Percentiles rank a stretch among this genome's conserved stretches.
Conservation (phyloP, 345 rosid species). For the Erysimum cheiranthoides region DNA sequence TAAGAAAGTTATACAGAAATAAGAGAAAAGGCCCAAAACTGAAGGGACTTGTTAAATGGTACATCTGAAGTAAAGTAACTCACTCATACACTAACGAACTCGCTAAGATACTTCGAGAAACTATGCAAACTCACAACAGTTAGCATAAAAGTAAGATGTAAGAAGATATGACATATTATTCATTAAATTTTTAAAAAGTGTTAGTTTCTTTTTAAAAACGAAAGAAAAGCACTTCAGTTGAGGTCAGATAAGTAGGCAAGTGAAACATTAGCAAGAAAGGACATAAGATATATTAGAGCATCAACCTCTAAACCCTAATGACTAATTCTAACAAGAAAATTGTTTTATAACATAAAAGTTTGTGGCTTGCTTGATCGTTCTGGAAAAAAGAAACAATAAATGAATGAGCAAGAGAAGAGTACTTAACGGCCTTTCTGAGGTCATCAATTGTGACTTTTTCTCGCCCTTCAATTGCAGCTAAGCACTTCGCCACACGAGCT, state of each 20-base stretch:
- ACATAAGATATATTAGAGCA: background rate
- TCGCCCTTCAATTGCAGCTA: conserved; percentile 94
- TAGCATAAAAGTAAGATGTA: too few relatives aligned
- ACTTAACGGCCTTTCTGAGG: conserved; percentile 94
- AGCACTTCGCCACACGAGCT: conserved; percentile 91
- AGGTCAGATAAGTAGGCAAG: background rate
- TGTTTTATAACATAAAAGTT: background rate
- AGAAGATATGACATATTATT: too few relatives aligned
- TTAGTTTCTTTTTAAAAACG: background rate
- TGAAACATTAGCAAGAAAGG: background rate
- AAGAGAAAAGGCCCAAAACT: background rate
- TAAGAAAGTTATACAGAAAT: background rate
- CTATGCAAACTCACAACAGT: too few relatives aligned
- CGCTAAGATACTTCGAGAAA: too few relatives aligned
- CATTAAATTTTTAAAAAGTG: background rate
- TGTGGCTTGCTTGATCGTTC: background rate
- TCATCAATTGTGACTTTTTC: conserved; percentile 92
- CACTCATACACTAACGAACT: too few relatives aligned
- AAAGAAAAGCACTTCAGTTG: background rate
- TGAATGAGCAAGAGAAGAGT: conserved; percentile 41
- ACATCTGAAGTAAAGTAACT: background rate
- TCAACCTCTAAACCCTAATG: background rate
- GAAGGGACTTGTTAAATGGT: background rate
- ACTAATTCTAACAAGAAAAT: background rate
- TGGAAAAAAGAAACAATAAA: background rate